A percentile compares a stretch with the other conserved stretches of the same genome.
phyloP scores from a whole-genome alignment of 208 protist species.

The Vickermania ingenoplastis region DNA sequence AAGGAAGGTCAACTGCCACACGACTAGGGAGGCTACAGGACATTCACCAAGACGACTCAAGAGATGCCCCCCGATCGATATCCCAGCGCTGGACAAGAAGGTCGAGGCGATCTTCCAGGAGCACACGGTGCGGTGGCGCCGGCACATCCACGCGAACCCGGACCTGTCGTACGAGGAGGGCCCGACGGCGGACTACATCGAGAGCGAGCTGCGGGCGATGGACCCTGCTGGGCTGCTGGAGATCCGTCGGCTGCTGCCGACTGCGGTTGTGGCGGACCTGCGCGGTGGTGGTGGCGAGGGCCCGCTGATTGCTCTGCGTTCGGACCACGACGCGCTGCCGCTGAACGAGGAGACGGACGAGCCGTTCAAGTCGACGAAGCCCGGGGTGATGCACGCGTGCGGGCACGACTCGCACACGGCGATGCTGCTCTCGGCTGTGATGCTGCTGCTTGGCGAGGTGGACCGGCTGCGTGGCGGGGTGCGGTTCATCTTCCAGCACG shows the following conservation, averaged over 20 bases:
- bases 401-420: slow-evolving; percentile 50
- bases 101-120: slow-evolving; percentile 20
- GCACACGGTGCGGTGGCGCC: slow-evolving; percentile 53
- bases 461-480: slow-evolving; percentile 42
- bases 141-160: slow-evolving; percentile 47
- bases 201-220: slow-evolving; percentile 20
- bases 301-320: slow-evolving; percentile 22
- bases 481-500: slow-evolving; percentile 62
- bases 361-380: slow-evolving; percentile 30
- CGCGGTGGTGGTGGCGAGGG: not conserved
- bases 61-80: slow-evolving; percentile 9
- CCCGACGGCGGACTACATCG: slow-evolving; percentile 47
- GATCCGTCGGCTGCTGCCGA: slow-evolving; percentile 32
- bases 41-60: no score
- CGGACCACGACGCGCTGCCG: slow-evolving; percentile 53
- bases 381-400: slow-evolving; percentile 48
- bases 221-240: slow-evolving; percentile 12
- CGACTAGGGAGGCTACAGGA: no score
- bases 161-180: slow-evolving; percentile 45
- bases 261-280: slow-evolving; percentile 7
- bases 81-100: slow-evolving; percentile 10
- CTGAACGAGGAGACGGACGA: slow-evolving; percentile 33
- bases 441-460: slow-evolving; percentile 32
- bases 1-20: no score
- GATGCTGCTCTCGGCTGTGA: slow-evolving; percentile 38